A percentile compares a stretch with the other conserved stretches of the same genome.
Conservation (phyloP, 768 basidiomycete genomes). For the Lentinula sp. region DNA sequence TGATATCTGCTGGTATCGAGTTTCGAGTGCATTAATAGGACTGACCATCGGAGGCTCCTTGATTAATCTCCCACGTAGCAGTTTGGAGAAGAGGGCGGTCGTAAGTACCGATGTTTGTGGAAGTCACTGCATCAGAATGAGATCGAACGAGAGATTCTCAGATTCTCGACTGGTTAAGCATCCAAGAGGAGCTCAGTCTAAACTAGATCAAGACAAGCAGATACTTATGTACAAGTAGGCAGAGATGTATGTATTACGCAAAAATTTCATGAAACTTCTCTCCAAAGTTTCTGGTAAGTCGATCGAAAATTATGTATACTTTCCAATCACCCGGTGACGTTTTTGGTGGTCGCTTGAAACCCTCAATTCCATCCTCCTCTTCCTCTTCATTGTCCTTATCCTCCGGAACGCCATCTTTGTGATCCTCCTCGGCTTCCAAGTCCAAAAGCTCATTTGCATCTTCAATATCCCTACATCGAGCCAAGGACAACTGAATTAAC, state of each 20-base stretch:
- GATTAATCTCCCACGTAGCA: too few species aligned
- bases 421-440: constrained; percentile 15
- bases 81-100: too few species aligned
- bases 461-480: constrained; percentile 14
- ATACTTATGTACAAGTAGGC: too few species aligned
- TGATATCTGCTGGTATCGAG: too few species aligned
- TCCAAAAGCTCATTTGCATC: constrained; percentile 10
- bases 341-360: constrained; percentile 26
- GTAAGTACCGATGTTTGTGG: too few species aligned
- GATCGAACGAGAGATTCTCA: too few species aligned
- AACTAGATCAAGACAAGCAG: too few species aligned
- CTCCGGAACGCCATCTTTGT: constrained; percentile 12
- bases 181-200: too few species aligned
- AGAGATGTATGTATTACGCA: not conserved
- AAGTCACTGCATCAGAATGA: too few species aligned
- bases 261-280: not conserved
- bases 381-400: constrained; percentile 7
- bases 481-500: constrained; percentile 21
- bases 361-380: constrained; percentile 10
- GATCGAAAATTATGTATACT: constrained; percentile 37
- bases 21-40: too few species aligned
- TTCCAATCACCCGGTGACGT: constrained; percentile 46
- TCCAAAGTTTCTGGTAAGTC: not conserved
- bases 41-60: too few species aligned
- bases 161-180: too few species aligned